Conservation (phyloP, 2,329 filamentous ascomycete species). For the Lasiodiplodia sp. region DNA sequence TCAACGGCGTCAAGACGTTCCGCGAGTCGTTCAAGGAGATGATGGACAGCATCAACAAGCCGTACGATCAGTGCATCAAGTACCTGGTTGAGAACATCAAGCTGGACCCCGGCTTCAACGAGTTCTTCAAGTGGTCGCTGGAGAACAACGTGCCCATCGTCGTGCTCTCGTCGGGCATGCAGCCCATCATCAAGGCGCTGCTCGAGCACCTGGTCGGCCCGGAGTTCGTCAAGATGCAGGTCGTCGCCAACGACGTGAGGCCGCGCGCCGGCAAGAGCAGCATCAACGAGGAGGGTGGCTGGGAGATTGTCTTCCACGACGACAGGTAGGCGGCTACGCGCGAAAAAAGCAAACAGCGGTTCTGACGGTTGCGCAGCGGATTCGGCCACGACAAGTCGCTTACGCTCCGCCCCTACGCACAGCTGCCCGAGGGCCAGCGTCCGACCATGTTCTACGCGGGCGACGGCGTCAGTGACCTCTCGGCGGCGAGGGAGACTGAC, state of each 20-base stretch:
- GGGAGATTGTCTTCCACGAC: conserved; percentile 89
- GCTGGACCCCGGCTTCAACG: conserved; percentile 85
- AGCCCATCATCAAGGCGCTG: conserved; percentile 85
- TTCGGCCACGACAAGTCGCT: conserved; percentile 98
- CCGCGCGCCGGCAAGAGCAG: conserved; percentile 70
- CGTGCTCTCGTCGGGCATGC: conserved; percentile 91
- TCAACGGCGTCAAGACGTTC: conserved; percentile 75
- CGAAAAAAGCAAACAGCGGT: conserved; percentile 6
- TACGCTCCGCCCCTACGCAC: conserved; percentile 86
- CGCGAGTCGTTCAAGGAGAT: conserved; percentile 86
- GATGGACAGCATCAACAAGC: conserved; percentile 84
- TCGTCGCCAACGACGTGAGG: conserved; percentile 85
- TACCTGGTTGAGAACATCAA: conserved; percentile 82
- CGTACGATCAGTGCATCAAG: conserved; percentile 82
- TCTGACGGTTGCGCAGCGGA: conserved; percentile 51
- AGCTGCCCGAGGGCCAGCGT: conserved; percentile 70
- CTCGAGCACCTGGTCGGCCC: conserved; percentile 83
- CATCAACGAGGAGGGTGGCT: conserved; percentile 82
- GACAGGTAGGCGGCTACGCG: conserved; percentile 64
- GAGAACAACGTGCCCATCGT: conserved; percentile 89
- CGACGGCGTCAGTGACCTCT: conserved; percentile 91
- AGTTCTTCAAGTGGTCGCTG: conserved; percentile 85
- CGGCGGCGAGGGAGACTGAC: conserved; percentile 83
- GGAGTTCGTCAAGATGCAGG: conserved; percentile 78
- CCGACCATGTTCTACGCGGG: conserved; percentile 94